Evolutionary conservation across 2,329 filamentous ascomycete genomes (phyloP).

Genomic region (Monosporascus cannonballus): DNA sequence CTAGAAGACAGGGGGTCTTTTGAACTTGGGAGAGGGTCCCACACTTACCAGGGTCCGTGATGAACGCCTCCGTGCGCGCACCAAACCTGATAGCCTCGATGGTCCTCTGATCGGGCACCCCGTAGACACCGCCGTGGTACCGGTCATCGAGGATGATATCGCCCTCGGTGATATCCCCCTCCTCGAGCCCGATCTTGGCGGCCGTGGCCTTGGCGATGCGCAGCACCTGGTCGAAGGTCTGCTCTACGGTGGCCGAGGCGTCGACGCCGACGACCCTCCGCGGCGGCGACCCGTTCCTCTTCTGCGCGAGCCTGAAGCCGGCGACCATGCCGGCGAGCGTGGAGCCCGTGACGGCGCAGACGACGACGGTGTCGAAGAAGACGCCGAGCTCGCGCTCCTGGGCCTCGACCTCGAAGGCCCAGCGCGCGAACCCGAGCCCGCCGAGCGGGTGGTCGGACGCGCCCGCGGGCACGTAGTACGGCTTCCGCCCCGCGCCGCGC

Average conservation of each 20-base stretch:
- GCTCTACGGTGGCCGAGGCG: slow-evolving; percentile 51
- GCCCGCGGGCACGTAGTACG: slow-evolving; percentile 68
- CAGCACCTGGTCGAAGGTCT: slow-evolving; percentile 60
- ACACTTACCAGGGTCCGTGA: slow-evolving; percentile 54
- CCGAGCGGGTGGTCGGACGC: slow-evolving; percentile 66
- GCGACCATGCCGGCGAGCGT: slow-evolving; percentile 69
- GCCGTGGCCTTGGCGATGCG: slow-evolving; percentile 61
- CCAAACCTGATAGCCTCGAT: slow-evolving; percentile 64
- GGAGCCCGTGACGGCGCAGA: slow-evolving; percentile 65
- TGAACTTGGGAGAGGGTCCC: no score
- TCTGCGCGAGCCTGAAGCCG: slow-evolving; percentile 61
- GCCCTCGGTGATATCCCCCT: slow-evolving; percentile 52
- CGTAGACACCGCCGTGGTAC: slow-evolving; percentile 64
- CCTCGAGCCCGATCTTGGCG: slow-evolving; percentile 53
- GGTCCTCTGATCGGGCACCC: slow-evolving; percentile 59
- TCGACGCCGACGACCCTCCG: slow-evolving; percentile 62
- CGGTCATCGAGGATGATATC: slow-evolving; percentile 57
- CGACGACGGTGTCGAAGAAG: slow-evolving; percentile 62
- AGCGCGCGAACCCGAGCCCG: slow-evolving; percentile 63
- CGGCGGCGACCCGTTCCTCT: slow-evolving; percentile 33
- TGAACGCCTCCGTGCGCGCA: slow-evolving; percentile 63
- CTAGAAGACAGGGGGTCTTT: background rate
- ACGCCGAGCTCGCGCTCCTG: slow-evolving; percentile 57
- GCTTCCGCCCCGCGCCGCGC: slow-evolving; percentile 45
- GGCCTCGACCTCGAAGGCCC: slow-evolving; percentile 61